Conservation (phyloP, 352 stramenopile species). For the Phytophthora megakarya region DNA sequence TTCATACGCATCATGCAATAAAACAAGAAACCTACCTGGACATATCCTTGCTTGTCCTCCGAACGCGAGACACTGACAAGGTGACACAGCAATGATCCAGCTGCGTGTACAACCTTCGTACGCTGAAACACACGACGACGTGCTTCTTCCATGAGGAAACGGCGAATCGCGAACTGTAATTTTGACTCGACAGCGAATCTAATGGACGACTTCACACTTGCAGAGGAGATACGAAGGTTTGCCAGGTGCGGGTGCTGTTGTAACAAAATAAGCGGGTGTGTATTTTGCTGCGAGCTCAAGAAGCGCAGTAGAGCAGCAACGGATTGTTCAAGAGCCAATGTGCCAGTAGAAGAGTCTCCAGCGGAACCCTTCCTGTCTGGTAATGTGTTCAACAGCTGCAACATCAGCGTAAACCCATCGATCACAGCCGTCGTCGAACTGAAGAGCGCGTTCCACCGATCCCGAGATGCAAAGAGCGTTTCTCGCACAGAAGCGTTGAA, state of each 20-base stretch:
- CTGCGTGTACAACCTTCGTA: constrained; percentile 51
- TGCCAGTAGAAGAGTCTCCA: constrained; percentile 30
- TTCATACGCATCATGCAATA: not conserved
- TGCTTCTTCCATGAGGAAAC: constrained; percentile 60
- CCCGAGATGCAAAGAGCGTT: constrained; percentile 47
- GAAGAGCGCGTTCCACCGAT: constrained; percentile 52
- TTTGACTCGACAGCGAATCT: constrained; percentile 54
- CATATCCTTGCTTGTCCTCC: constrained; percentile 69
- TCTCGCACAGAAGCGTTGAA: constrained; percentile 41
- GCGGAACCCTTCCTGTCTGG: constrained; percentile 40
- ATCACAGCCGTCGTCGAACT: constrained; percentile 43
- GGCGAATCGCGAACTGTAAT: constrained; percentile 61
- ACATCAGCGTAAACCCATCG: constrained; percentile 59
- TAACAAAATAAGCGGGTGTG: constrained; percentile 53
- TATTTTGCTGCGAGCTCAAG: constrained; percentile 34
- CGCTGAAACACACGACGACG: constrained; percentile 52
- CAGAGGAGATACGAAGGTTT: constrained; percentile 51
- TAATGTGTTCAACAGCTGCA: constrained; percentile 56
- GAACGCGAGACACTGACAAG: constrained; percentile 58
- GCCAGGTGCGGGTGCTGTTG: constrained; percentile 55
- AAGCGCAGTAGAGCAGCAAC: constrained; percentile 40
- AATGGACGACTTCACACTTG: constrained; percentile 51
- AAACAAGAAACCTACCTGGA: constrained; percentile 54
- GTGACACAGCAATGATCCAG: constrained; percentile 60
- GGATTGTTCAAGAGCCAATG: constrained; percentile 51